These are phyloP conservation scores for Neoboletus subvelutipes DNA, from an alignment of 768 basidiomycete species.

Conservation along the genomic window DNA sequence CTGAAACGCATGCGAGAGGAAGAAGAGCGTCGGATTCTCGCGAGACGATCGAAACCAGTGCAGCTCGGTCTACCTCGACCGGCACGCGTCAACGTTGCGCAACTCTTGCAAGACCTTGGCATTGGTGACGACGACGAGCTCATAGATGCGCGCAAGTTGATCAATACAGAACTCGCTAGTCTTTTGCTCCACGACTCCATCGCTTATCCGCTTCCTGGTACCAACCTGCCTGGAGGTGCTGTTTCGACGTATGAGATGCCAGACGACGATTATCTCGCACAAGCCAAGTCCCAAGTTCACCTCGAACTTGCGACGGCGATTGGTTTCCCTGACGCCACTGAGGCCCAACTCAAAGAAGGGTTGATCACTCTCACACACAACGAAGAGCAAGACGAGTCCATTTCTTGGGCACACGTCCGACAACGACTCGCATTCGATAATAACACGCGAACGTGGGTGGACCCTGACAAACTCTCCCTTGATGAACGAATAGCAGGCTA, in stretches of 20 bases:
- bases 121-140: constrained; percentile 49
- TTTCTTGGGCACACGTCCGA: constrained; percentile 73
- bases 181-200: constrained; percentile 89
- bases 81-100: constrained; percentile 70
- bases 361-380: constrained; percentile 61
- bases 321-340: constrained; percentile 82
- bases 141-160: constrained; percentile 54
- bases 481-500: constrained; percentile 68
- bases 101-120: constrained; percentile 59
- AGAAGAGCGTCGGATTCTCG: constrained; percentile 77
- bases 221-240: constrained; percentile 69
- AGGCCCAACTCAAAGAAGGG: constrained; percentile 76
- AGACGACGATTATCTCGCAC: constrained; percentile 69
- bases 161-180: constrained; percentile 75
- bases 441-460: constrained; percentile 60
- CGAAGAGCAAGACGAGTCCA: constrained; percentile 57
- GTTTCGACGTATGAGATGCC: constrained; percentile 70
- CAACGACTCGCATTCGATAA: constrained; percentile 64
- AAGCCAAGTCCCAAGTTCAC: constrained; percentile 72
- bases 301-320: constrained; percentile 75
- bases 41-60: constrained; percentile 77
- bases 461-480: constrained; percentile 52
- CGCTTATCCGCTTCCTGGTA: constrained; percentile 85
- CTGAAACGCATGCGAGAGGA: constrained; percentile 65
- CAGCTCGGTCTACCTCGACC: constrained; percentile 85